Base-by-base conservation (phyloP, 345 rosid species). In the Eucalyptus caleyi region DNA sequence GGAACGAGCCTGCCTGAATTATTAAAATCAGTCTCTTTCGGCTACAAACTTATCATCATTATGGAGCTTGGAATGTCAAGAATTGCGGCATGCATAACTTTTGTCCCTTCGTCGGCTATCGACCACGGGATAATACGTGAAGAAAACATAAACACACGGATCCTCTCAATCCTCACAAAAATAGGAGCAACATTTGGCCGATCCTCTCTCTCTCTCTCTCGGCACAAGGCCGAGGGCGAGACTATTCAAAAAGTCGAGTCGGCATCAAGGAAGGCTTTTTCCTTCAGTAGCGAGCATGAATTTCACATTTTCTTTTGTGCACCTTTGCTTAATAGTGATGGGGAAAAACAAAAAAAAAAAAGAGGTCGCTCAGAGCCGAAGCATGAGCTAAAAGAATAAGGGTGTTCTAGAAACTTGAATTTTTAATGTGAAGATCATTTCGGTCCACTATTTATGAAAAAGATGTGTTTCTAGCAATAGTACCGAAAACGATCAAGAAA, bases 371-470 rank as follows among this genome's bases (percentile, higher is more conserved):
- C 21, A 7, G 16, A n/a, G 37, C 34, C 40, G 11, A 65, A 15
- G 77, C 77, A n/a, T 65, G 77, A n/a, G 77, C 77, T 60, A 2
- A n/a, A 15, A 15, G 40, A 32, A 65, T 0, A 65, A 7, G 5
- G 19, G 21, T 4, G 40, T 15, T 65, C 10, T 56, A 7, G 37
- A 65, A 65, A 65, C 37, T 65, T 9, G 10, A 65, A 30, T n/a
- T 65, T 30, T 27, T 27, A 62, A 12, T 30, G 1, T 11, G 9
- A 62, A 30, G 32, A 12, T 13, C 1, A 30, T 62, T 30, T 12
- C 0, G 1, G 4, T 62, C 16, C 1, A 1, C 2, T 16, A 7
- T 65, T n/a, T n/a, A 15, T 65, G 4, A 30, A 30, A 65, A 0
- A 65, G 5, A 59, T 0, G 10, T 2, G 5, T 7, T 65, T 65